phyloP scores from a whole-genome alignment of 129 eudicot species.

The Erigeron canadensis region DNA sequence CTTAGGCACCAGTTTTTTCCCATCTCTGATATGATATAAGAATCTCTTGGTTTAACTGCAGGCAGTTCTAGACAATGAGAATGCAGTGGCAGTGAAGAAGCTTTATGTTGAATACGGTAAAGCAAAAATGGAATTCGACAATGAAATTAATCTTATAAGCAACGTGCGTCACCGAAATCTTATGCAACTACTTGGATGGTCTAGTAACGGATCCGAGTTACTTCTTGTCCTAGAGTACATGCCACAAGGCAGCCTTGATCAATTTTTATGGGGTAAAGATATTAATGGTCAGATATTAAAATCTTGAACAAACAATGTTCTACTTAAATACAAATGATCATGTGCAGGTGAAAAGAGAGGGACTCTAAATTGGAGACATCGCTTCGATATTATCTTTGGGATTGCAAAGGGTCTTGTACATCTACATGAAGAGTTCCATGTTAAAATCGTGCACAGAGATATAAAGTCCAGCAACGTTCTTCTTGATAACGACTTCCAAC shows the following conservation, averaged over 20 bases:
- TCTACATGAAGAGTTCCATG: conserved; percentile 4
- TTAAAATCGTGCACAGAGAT: background rate
- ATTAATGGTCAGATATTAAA: background rate
- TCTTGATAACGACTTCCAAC: background rate
- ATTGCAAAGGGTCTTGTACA: conserved; percentile 1
- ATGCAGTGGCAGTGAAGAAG: background rate
- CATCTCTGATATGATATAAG: too few relatives aligned
- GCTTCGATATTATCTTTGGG: background rate
- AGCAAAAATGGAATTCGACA: background rate
- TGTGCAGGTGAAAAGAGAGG: conserved; percentile 1
- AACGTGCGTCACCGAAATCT: background rate
- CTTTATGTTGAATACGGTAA: background rate
- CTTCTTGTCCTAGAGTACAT: conserved; percentile 1
- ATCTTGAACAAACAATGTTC: background rate
- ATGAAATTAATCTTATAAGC: conserved; percentile 4
- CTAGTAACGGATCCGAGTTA: background rate
- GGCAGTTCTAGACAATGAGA: conserved; percentile 5
- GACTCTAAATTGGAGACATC: background rate
- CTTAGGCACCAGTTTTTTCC: too few relatives aligned
- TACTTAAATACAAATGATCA: background rate
- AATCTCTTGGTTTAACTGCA: background rate
- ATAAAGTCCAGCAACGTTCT: background rate
- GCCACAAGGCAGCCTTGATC: conserved; percentile 1
- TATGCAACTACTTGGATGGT: conserved; percentile 3
- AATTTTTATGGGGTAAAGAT: background rate